Evolutionary conservation across 2,329 filamentous ascomycete species (phyloP).

Genomic region (Plectosphaerella plurivora): DNA sequence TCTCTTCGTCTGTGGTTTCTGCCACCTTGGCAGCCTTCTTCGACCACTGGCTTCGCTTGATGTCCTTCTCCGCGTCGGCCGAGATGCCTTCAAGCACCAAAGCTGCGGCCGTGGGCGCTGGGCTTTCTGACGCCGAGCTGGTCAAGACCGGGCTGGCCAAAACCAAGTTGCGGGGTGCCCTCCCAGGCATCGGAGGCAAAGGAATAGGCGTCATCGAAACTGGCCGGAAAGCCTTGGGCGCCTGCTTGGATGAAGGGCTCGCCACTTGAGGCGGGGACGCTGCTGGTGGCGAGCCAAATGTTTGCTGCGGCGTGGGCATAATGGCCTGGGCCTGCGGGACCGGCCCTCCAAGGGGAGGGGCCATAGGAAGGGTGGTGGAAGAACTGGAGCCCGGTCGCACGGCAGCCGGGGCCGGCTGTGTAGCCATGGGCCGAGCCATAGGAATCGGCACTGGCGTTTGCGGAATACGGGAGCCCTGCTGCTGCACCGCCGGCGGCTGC

Average conservation of each 20-base stretch:
- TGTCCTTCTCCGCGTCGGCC: too few relatives aligned
- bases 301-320: not conserved
- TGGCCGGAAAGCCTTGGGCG: not conserved
- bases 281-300: not conserved
- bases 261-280: not conserved
- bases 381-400: too few relatives aligned
- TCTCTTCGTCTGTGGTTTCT: not conserved
- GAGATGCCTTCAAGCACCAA: too few relatives aligned
- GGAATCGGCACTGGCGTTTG: slow-evolving; percentile 4
- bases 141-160: too few relatives aligned
- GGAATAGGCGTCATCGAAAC: not conserved
- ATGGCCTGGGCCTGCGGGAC: too few relatives aligned
- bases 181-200: not conserved
- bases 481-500: not conserved
- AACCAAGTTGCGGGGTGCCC: not conserved
- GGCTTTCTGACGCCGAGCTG: not conserved
- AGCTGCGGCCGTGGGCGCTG: not conserved
- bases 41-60: too few relatives aligned
- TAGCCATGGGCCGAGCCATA: not conserved
- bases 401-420: not conserved
- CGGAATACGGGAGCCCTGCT: not conserved
- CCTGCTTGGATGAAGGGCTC: not conserved
- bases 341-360: too few relatives aligned
- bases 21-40: not conserved
- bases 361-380: too few relatives aligned